phyloP scores from a whole-genome alignment of 805 yeast species.

The Yarrowia deformans region DNA sequence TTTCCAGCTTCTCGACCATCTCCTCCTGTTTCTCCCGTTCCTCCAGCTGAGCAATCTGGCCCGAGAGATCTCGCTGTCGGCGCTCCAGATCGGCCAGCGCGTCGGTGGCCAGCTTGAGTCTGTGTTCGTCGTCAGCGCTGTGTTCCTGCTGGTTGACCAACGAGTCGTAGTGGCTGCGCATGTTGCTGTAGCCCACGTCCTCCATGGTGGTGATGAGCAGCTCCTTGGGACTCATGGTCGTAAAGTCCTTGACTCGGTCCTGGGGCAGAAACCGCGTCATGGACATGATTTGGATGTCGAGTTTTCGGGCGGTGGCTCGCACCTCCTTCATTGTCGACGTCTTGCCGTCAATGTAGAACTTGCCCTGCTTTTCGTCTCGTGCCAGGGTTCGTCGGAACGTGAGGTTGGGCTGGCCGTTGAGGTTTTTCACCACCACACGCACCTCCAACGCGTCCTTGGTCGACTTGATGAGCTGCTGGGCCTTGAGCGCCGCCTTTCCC shows the following conservation, averaged over 20 bases:
- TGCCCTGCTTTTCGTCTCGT: slow-evolving; percentile 46
- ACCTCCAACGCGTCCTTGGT: slow-evolving; percentile 54
- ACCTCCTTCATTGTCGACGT: slow-evolving; percentile 53
- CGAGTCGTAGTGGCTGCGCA: slow-evolving; percentile 63
- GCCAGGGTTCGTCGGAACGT: slow-evolving; percentile 52
- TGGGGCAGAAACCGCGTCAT: slow-evolving; percentile 95
- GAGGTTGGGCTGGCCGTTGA: slow-evolving; percentile 47
- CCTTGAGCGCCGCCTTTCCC: slow-evolving; percentile 52
- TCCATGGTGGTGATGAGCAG: slow-evolving; percentile 79
- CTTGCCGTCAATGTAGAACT: slow-evolving; percentile 47
- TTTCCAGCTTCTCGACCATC: background rate
- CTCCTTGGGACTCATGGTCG: slow-evolving; percentile 76
- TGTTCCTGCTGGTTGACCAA: slow-evolving; percentile 61
- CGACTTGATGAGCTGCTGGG: slow-evolving; percentile 73
- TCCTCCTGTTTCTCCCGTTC: slow-evolving; percentile 33
- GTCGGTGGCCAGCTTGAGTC: slow-evolving; percentile 39
- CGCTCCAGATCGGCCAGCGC: slow-evolving; percentile 41
- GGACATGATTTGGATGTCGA: slow-evolving; percentile 87
- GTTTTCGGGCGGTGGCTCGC: slow-evolving; percentile 54
- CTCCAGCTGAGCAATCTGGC: slow-evolving; percentile 47
- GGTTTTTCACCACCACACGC: slow-evolving; percentile 27
- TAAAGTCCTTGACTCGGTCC: slow-evolving; percentile 92
- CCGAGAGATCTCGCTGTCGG: slow-evolving; percentile 43
- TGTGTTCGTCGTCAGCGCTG: slow-evolving; percentile 54
- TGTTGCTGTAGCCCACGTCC: slow-evolving; percentile 70